These are phyloP conservation scores for Pythium myriotylum DNA, from an alignment of 352 stramenopile species.

Conservation along the genomic window DNA sequence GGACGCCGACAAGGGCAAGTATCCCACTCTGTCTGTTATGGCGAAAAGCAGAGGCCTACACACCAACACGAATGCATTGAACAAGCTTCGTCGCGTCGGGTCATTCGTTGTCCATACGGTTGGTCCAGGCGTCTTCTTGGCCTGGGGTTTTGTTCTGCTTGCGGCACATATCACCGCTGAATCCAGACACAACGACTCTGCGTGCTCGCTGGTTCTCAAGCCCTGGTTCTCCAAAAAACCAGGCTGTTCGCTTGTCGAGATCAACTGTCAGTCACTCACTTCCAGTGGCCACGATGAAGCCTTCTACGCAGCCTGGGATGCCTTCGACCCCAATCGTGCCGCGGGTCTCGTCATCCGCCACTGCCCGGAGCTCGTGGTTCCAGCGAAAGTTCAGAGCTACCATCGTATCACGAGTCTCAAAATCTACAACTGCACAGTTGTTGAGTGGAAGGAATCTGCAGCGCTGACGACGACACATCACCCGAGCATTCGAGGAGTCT, in stretches of 20 bases:
- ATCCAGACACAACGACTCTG: neutral
- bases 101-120: neutral
- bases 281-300: slow-evolving; percentile 5
- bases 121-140: slow-evolving; percentile 1
- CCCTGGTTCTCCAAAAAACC: slow-evolving; percentile 11
- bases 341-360: slow-evolving; percentile 17
- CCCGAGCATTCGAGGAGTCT: neutral
- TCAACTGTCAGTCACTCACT: slow-evolving; percentile 12
- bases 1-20: too few relatives aligned
- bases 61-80: too few relatives aligned
- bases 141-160: slow-evolving; percentile 12
- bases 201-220: slow-evolving; percentile 1
- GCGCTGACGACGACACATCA: slow-evolving; percentile 3
- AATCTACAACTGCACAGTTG: slow-evolving; percentile 23
- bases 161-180: slow-evolving; percentile 11
- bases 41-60: too few relatives aligned
- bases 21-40: too few relatives aligned
- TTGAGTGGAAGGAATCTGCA: neutral
- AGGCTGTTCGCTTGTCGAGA: slow-evolving; percentile 14
- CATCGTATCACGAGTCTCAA: slow-evolving; percentile 7
- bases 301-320: neutral
- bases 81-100: too few relatives aligned
- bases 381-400: slow-evolving; percentile 1
- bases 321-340: slow-evolving; percentile 4
- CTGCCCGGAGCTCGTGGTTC: slow-evolving; percentile 2